phyloP scores from a whole-genome alignment of 345 rosid genomes.

The Arabis alpina region DNA sequence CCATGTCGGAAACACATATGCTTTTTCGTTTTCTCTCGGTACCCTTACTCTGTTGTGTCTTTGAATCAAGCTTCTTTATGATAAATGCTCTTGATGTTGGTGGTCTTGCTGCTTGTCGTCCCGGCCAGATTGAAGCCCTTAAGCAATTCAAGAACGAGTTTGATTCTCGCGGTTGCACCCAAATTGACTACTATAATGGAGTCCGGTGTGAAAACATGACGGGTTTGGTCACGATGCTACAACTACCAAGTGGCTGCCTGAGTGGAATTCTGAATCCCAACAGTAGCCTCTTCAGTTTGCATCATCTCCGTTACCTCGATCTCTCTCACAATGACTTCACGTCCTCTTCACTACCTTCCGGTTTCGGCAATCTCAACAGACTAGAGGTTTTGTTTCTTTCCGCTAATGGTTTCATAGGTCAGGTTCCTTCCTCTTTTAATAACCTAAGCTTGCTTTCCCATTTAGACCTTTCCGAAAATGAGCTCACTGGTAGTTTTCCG shows the following conservation, averaged over 20 bases:
- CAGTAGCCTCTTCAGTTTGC: slow-evolving; percentile 8
- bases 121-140: not conserved
- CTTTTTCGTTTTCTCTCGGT: not conserved
- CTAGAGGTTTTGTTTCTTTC: not conserved
- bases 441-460: no score
- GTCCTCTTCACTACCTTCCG: slow-evolving; percentile 5
- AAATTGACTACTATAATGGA: slow-evolving; percentile 2
- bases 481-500: no score
- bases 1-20: not conserved
- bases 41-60: slow-evolving; percentile 3
- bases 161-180: slow-evolving; percentile 18
- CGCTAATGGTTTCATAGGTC: not conserved
- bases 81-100: not conserved
- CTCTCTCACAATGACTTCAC: no score
- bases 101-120: not conserved
- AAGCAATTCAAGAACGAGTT: slow-evolving; percentile 13
- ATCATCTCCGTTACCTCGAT: not conserved
- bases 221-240: not conserved
- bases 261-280: slow-evolving; percentile 14
- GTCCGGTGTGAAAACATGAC: slow-evolving; percentile 10
- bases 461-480: no score
- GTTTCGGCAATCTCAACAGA: slow-evolving; percentile 1
- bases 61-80: not conserved
- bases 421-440: not conserved
- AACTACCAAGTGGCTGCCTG: not conserved